A percentile compares a stretch with the other conserved stretches of the same genome.
These are phyloP conservation scores for Alternaria sp. DNA, from an alignment of 2,329 filamentous ascomycete genomes.

Conservation along the genomic window DNA sequence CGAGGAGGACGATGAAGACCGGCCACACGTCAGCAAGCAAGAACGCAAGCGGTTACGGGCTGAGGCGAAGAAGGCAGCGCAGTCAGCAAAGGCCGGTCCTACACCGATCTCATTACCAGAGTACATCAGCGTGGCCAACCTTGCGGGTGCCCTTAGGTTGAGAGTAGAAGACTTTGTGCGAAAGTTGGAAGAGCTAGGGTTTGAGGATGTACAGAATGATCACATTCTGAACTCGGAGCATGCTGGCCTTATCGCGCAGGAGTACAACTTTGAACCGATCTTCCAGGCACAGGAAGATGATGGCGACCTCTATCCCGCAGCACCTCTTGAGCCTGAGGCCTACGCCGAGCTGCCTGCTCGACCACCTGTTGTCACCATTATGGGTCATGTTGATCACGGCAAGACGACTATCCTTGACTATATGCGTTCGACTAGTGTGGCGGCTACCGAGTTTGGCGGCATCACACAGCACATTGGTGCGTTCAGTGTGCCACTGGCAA, in stretches of 20 bases:
- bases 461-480: conserved; percentile 99
- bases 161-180: conserved; percentile 72
- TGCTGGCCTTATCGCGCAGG: conserved; percentile 85
- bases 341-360: conserved; percentile 70
- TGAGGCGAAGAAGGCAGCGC: conserved; percentile 44
- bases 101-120: conserved; percentile 77
- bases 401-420: conserved; percentile 97
- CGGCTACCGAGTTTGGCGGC: conserved; percentile 88
- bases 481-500: conserved; percentile 84
- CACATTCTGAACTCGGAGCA: conserved; percentile 91
- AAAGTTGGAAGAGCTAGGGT: conserved; percentile 87
- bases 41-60: conserved; percentile 42
- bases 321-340: conserved; percentile 62
- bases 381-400: conserved; percentile 98
- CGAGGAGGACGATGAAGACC: conserved; percentile 35
- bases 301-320: conserved; percentile 73
- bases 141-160: conserved; percentile 77
- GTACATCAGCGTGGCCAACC: conserved; percentile 85
- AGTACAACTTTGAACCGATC: conserved; percentile 89
- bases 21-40: conserved; percentile 25
- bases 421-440: conserved; percentile 89
- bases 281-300: conserved; percentile 68
- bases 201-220: conserved; percentile 81
- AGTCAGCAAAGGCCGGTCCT: conserved; percentile 35
- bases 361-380: conserved; percentile 96